Evolutionary conservation across 2,329 filamentous ascomycete species (phyloP).

Genomic region (Triangularia setosa): DNA sequence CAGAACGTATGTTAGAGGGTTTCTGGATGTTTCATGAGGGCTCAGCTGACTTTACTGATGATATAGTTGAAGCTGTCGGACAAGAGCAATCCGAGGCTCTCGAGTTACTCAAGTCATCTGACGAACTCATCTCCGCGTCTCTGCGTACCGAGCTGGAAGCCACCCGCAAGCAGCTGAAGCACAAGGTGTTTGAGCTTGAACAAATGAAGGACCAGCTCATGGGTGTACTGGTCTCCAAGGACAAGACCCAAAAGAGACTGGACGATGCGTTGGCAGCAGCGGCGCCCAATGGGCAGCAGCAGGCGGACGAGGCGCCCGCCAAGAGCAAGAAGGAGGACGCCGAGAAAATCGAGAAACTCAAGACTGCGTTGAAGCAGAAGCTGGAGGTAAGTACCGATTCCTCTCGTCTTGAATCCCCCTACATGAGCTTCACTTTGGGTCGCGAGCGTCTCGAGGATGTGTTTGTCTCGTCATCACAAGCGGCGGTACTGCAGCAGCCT

Average conservation of each 20-base stretch:
- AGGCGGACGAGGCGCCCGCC: slow-evolving; percentile 32
- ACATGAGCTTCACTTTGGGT: slow-evolving; percentile 4
- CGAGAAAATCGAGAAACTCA: slow-evolving; percentile 54
- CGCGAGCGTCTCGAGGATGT: background rate
- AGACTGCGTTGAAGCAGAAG: slow-evolving; percentile 50
- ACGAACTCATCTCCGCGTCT: slow-evolving; percentile 55
- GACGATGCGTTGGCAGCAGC: slow-evolving; percentile 39
- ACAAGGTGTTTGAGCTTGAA: slow-evolving; percentile 49
- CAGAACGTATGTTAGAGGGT: slow-evolving; percentile 45
- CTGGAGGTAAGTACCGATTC: slow-evolving; percentile 51
- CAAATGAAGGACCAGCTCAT: slow-evolving; percentile 58
- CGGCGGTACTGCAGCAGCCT: background rate
- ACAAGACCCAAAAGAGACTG: slow-evolving; percentile 53
- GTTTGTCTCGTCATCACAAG: background rate
- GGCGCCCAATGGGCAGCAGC: slow-evolving; percentile 26
- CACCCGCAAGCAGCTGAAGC: slow-evolving; percentile 48
- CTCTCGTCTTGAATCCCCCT: slow-evolving; percentile 15
- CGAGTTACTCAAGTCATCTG: slow-evolving; percentile 55
- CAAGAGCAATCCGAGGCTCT: slow-evolving; percentile 53
- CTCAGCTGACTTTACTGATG: slow-evolving; percentile 25
- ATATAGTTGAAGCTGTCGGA: slow-evolving; percentile 48
- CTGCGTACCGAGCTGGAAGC: slow-evolving; percentile 56
- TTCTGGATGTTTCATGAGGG: slow-evolving; percentile 14
- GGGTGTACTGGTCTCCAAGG: slow-evolving; percentile 56
- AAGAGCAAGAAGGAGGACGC: slow-evolving; percentile 42